Evolutionary conservation across 176 grass and related monocot genomes (phyloP).

Genomic region (Bolboschoenus planiculmis): DNA sequence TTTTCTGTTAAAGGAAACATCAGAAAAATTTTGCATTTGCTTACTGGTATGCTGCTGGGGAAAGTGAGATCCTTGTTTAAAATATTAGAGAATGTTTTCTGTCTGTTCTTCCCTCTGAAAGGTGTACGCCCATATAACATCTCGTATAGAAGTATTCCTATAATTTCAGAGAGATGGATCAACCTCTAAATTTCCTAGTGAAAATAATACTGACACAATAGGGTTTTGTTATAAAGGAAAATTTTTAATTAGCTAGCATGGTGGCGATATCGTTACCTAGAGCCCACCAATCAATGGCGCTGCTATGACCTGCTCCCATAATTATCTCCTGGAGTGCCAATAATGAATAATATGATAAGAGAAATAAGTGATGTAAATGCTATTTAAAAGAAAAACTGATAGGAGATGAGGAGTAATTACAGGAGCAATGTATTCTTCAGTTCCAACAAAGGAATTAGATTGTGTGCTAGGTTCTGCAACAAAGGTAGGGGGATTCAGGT

Average conservation of each 20-base stretch:
- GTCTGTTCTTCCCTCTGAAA: constrained; percentile 96
- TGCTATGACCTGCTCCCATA: constrained; percentile 71
- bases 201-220: not conserved
- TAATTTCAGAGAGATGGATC: constrained; percentile 17
- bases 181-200: not conserved
- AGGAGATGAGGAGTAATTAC: constrained; percentile 40
- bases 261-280: constrained; percentile 53
- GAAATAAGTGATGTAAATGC: constrained; percentile 11
- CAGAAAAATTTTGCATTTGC: constrained; percentile 10
- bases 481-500: constrained; percentile 55
- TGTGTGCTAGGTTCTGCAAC: constrained; percentile 76
- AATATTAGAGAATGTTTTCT: constrained; percentile 89
- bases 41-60: constrained; percentile 90
- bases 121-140: constrained; percentile 98
- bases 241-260: not conserved
- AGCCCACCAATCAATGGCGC: constrained; percentile 98
- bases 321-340: constrained; percentile 74
- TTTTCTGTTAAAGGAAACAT: not conserved
- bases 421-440: constrained; percentile 98
- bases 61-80: constrained; percentile 92
- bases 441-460: constrained; percentile 99
- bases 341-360: constrained; percentile 7
- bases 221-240: not conserved
- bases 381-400: not conserved
- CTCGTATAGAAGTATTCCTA: constrained; percentile 95